Conservation (phyloP, 306 rosid genomes). For the Lathyrus sativus region DNA sequence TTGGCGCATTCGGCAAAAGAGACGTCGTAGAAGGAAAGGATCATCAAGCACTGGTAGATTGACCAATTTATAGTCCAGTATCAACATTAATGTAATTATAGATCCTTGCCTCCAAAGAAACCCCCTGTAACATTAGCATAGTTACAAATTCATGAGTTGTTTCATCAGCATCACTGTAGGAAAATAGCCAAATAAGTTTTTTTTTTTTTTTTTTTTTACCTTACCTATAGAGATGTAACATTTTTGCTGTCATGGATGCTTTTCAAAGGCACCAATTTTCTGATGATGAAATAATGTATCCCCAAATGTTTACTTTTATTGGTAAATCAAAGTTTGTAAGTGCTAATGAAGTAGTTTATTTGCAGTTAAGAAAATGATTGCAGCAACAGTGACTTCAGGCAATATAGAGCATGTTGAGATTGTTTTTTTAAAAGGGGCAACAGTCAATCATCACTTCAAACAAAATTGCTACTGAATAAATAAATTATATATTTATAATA, state of each 20-base stretch:
- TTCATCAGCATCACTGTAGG: conserved; percentile 36
- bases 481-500: no score
- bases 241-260: conserved; percentile 39
- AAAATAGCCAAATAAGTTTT: conserved; percentile 39
- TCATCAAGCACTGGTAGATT: conserved; percentile 65
- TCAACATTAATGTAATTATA: conserved; percentile 40
- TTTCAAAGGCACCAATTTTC: conserved; percentile 34
- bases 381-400: background rate
- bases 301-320: conserved; percentile 15
- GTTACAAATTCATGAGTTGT: conserved; percentile 34
- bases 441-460: no score
- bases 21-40: conserved; percentile 75
- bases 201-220: background rate
- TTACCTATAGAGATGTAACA: conserved; percentile 34
- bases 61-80: conserved; percentile 58
- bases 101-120: conserved; percentile 27
- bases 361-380: background rate
- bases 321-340: background rate
- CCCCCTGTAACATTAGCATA: conserved; percentile 48
- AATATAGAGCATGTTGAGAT: background rate
- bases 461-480: no score
- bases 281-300: conserved; percentile 32
- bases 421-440: no score
- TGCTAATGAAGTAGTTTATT: background rate
- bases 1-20: conserved; percentile 90